Base-by-base conservation (phyloP, 106 monocot species). In the Platanthera zijinensis region DNA sequence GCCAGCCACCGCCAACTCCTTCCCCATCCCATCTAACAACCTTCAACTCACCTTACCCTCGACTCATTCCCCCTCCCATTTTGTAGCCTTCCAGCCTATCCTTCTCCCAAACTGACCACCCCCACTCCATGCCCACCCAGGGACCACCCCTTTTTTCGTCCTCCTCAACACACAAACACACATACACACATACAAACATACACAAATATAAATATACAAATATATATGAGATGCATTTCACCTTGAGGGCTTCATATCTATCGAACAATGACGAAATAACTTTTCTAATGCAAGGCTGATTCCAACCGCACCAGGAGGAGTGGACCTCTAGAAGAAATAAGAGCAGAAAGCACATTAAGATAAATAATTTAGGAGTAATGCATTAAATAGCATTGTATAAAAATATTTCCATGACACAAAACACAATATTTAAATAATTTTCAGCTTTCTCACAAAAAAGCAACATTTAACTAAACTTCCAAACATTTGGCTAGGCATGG, bases 221-320 rank as follows among this genome's bases (percentile, higher is more conserved):
- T 48, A 21, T 74, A 50, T 66, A 62, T 52, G 15, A 48, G 13
- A 53, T 18, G 50, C 28, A 76, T 61, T 53, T 10, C 57, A 90
- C 96, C 94, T 97, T 59, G 77, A 83, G 8, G 81, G 83, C 79
- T 81, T 91, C 39, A 86, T 80, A 76, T 93, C 89, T 76, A 81
- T 57, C 61, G 85, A 86, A 85, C 81, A 84, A 83, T 82, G 83
- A 77, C 74, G 76, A 79, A 90, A 83, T 69, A 99, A 81, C 77
- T 99, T 99, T 76, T 99, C 97, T 82, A 99, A 78, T 77, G 94
- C 97, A 78, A 99, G 75, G 77, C 94, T 99, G 22, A 94, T 82
- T 61, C 97, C 97, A 78, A 88, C 94, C 70, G 90, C 97, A 81
- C 92, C 87, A 21, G 97, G 92, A 45, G 88, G 82, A 66, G 50